Base-by-base conservation (phyloP, 768 basidiomycete genomes). In the Boletales sp. region DNA sequence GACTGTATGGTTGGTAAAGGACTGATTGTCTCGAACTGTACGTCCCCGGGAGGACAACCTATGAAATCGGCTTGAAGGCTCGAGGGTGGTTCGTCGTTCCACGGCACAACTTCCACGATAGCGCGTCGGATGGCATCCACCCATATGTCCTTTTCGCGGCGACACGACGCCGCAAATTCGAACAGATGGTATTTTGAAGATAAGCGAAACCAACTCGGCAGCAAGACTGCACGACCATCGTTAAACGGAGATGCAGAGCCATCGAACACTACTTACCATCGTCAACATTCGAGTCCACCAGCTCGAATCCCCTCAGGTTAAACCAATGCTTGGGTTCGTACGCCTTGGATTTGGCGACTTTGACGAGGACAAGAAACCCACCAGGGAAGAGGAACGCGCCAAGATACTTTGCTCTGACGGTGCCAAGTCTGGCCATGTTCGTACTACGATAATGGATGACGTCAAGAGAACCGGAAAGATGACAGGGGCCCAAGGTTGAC, bases 251-350 rank as follows among this genome's bases (percentile, higher is more conserved):
- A 45, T 24, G 52, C 50, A 11, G 45, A 2, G 9, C 17, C 17
- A 31, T n/a, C 42, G n/a, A 12, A 31, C 21, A n/a, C 32, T 19
- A 77, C 86, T 56, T 59, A 95, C 93, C 85, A 65, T 90, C 85
- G 47, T 84, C 83, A 24, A 83, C 81, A 32, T 77, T 78, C 15
- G 82, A 74, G 50, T 90, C 88, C 13, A 77, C 69, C 35, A 94
- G 57, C 45, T 88, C 83, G 56, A 90, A 89, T 17, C 81, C 80
- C 40, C 77, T 75, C 18, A 97, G 70, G 36, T 83, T 80, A 60
- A 98, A 86, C 88, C 93, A 98, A 64, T 95, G 87, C 52, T 77
- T 81, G 15, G 92, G 84, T 60, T 94, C 91, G 61, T 97, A 99
- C 31, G 74, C 74, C 64, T 77, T 89, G 50, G 80, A 77, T 70